A percentile compares a stretch with the other conserved stretches of the same genome.
phyloP scores from a whole-genome alignment of 257 asterid genomes.

The Solanum ossicruentum region DNA sequence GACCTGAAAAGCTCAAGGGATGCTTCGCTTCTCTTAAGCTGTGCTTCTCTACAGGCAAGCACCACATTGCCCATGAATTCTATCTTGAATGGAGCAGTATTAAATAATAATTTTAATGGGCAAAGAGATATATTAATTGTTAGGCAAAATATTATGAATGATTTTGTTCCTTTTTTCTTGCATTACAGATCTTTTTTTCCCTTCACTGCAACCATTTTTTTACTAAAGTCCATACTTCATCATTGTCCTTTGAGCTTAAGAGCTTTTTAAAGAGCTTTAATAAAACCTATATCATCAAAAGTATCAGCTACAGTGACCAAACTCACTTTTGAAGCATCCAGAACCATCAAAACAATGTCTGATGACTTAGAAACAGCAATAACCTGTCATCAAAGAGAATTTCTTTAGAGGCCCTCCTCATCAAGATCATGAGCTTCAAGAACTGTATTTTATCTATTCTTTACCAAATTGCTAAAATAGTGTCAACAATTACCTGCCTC shows the following conservation, averaged over 20 bases:
- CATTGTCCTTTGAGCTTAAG: not conserved
- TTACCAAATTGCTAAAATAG: not conserved
- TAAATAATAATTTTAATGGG: not conserved
- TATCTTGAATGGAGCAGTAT: not conserved
- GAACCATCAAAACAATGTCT: conserved; percentile 83
- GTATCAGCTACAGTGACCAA: not conserved
- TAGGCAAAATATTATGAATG: not conserved
- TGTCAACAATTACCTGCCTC: conserved; percentile 52
- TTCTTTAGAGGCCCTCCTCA: not conserved
- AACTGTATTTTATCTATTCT: not conserved
- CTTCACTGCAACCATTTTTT: not conserved
- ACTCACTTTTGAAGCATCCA: conserved; percentile 63
- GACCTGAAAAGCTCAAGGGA: not conserved
- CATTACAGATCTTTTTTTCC: not conserved
- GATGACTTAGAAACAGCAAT: conserved; percentile 96
- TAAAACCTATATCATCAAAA: not conserved
- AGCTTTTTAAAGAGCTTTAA: not conserved
- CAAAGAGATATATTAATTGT: not conserved
- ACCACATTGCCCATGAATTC: not conserved
- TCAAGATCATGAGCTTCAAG: not conserved
- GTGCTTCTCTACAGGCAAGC: not conserved
- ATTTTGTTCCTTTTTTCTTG: not conserved
- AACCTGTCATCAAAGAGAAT: conserved; percentile 41
- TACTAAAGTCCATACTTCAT: not conserved
- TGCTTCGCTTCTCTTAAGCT: not conserved